These are phyloP conservation scores for Lasiodiplodia citricola DNA, from an alignment of 2,329 filamentous ascomycete species.

Conservation along the genomic window DNA sequence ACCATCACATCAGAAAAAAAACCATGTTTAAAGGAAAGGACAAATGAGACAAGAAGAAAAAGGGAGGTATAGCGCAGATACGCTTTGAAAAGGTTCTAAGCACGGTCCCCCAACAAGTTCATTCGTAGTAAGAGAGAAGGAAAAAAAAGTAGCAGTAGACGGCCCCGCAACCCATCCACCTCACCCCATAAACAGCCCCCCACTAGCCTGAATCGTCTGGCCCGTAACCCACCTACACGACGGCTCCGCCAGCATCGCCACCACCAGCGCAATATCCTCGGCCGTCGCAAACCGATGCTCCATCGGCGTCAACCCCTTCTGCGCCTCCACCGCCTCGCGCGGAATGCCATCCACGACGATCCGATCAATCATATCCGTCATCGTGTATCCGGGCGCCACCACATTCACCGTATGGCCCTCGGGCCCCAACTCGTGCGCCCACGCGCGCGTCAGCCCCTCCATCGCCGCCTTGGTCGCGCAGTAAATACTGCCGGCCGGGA, in stretches of 20 bases:
- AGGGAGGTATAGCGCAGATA: too few relatives aligned
- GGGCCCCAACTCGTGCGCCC: constrained; percentile 63
- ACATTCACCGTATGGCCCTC: constrained; percentile 66
- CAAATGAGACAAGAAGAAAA: too few relatives aligned
- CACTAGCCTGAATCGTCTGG: constrained; percentile 62
- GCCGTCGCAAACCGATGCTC: constrained; percentile 45
- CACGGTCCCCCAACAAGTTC: too few relatives aligned
- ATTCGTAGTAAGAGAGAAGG: too few relatives aligned
- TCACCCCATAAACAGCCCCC: constrained; percentile 49
- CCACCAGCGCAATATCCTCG: constrained; percentile 62
- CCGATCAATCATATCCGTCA: constrained; percentile 61
- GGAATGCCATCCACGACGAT: constrained; percentile 46
- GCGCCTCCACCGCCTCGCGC: constrained; percentile 53
- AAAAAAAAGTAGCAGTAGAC: too few relatives aligned
- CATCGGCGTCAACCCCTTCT: constrained; percentile 50
- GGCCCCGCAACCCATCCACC: neutral
- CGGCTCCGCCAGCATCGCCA: constrained; percentile 60
- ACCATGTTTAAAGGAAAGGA: too few relatives aligned
- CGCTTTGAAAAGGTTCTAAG: too few relatives aligned
- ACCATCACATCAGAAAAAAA: too few relatives aligned
- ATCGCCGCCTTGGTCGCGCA: constrained; percentile 90
- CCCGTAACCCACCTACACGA: constrained; percentile 52
- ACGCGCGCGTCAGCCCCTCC: constrained; percentile 63
- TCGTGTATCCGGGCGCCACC: constrained; percentile 64
- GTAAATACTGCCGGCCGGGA: constrained; percentile 85